These are phyloP conservation scores for Tolypocladium nubicola DNA, from an alignment of 2,329 filamentous ascomycete genomes.

Conservation along the genomic window DNA sequence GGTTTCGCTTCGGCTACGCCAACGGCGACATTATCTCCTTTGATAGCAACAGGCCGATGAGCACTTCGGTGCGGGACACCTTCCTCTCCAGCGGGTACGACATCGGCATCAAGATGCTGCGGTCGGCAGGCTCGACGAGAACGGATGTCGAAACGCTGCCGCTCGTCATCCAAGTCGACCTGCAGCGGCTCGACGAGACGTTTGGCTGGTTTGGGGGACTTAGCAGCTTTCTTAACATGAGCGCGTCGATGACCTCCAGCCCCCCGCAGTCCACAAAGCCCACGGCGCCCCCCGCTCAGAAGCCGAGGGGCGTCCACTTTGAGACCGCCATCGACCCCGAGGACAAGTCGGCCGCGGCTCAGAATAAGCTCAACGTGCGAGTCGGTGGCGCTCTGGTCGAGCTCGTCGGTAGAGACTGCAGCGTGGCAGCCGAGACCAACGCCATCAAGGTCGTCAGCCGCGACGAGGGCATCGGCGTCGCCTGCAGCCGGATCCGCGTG, in stretches of 20 bases:
- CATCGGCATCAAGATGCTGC: conserved; percentile 41
- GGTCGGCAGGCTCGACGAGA: conserved; percentile 31
- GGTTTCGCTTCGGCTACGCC: conserved; percentile 52
- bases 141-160: conserved; percentile 68
- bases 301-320: conserved; percentile 47
- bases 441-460: conserved; percentile 74
- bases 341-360: conserved; percentile 33
- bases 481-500: conserved; percentile 65
- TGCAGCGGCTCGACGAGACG: conserved; percentile 75
- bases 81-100: conserved; percentile 48
- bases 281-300: conserved; percentile 27
- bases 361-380: conserved; percentile 64
- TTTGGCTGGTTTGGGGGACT: conserved; percentile 84
- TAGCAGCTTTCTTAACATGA: conserved; percentile 82
- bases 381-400: conserved; percentile 68
- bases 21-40: conserved; percentile 55
- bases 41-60: conserved; percentile 45
- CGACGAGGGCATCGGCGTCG: conserved; percentile 59
- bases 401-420: conserved; percentile 69
- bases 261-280: conserved; percentile 38
- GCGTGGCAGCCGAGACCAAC: conserved; percentile 63
- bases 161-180: conserved; percentile 63
- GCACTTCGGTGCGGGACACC: conserved; percentile 47
- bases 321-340: conserved; percentile 40
- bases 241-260: conserved; percentile 70